Percentiles rank a stretch among this genome's conserved stretches.
Evolutionary conservation across 1,139 yeast species (phyloP).

Genomic region (Debaryomycetaceae sp.): DNA sequence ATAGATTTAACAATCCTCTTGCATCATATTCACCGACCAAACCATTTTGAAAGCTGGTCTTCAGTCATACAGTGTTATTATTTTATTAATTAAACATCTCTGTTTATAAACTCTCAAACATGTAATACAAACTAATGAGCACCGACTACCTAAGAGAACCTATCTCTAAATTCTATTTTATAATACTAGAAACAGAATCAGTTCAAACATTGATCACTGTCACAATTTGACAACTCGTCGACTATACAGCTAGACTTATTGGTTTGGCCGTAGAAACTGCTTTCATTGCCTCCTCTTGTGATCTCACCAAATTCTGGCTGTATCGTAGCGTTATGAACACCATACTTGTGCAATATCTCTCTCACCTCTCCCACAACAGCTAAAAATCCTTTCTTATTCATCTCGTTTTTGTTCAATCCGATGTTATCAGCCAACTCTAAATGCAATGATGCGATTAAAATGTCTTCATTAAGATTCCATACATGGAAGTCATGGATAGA

Average conservation of each 20-base stretch:
- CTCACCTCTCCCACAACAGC: conserved; percentile 75
- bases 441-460: conserved; percentile 85
- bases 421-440: conserved; percentile 59
- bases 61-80: not conserved
- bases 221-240: conserved; percentile 37
- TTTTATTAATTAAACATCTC: not conserved
- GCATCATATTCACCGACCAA: not conserved
- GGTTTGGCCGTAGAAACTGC: conserved; percentile 33
- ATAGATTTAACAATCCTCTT: not conserved
- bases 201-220: conserved; percentile 25
- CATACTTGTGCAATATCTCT: conserved; percentile 74
- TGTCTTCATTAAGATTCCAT: conserved; percentile 91
- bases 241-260: conserved; percentile 28
- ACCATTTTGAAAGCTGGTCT: not conserved
- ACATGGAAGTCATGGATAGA: conserved; percentile 94
- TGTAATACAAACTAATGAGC: not conserved
- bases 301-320: conserved; percentile 72
- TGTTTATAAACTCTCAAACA: not conserved
- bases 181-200: not conserved
- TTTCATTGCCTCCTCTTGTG: conserved; percentile 7
- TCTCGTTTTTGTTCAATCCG: conserved; percentile 26
- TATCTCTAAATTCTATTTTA: too few relatives aligned
- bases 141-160: too few relatives aligned
- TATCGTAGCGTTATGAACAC: conserved; percentile 90
- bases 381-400: conserved; percentile 50